Conservation (phyloP, 768 basidiomycete genomes). For the Austroboletus festivus region DNA sequence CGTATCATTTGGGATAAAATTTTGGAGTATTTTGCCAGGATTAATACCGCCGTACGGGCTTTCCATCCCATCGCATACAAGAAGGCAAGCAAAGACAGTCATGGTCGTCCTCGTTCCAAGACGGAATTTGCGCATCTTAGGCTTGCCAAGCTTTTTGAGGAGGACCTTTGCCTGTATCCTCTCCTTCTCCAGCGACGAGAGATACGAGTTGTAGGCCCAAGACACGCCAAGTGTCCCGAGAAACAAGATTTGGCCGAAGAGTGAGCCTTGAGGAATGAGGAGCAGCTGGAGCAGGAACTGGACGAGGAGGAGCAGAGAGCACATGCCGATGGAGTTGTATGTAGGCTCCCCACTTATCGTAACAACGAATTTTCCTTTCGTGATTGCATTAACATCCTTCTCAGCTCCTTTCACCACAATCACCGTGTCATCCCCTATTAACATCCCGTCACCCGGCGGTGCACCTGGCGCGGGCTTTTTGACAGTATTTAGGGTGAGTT, state of each 20-base stretch:
- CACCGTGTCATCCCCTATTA: neutral
- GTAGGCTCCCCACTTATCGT: too few species aligned
- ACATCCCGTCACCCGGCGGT: constrained; percentile 27
- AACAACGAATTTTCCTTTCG: neutral
- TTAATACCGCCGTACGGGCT: too few species aligned
- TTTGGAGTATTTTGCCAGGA: too few species aligned
- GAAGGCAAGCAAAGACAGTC: too few species aligned
- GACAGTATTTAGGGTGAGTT: constrained; percentile 12
- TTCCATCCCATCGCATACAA: too few species aligned
- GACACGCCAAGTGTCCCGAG: constrained; percentile 24
- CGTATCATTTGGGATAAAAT: too few species aligned
- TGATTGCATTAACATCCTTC: constrained; percentile 25
- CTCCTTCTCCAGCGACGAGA: constrained; percentile 32
- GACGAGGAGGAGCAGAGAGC: constrained; percentile 19
- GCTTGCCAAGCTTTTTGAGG: too few species aligned
- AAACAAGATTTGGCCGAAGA: constrained; percentile 32
- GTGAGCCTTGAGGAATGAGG: constrained; percentile 25
- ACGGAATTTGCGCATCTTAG: too few species aligned
- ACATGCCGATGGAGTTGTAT: constrained; percentile 9
- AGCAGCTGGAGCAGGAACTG: constrained; percentile 30
- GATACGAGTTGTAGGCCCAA: constrained; percentile 26
- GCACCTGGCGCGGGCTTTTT: constrained; percentile 11
- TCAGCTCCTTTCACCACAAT: neutral
- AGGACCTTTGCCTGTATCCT: constrained; percentile 7
- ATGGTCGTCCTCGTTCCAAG: too few species aligned